phyloP scores from a whole-genome alignment of 2,329 filamentous ascomycete species.

The Sphaerulina musiva region DNA sequence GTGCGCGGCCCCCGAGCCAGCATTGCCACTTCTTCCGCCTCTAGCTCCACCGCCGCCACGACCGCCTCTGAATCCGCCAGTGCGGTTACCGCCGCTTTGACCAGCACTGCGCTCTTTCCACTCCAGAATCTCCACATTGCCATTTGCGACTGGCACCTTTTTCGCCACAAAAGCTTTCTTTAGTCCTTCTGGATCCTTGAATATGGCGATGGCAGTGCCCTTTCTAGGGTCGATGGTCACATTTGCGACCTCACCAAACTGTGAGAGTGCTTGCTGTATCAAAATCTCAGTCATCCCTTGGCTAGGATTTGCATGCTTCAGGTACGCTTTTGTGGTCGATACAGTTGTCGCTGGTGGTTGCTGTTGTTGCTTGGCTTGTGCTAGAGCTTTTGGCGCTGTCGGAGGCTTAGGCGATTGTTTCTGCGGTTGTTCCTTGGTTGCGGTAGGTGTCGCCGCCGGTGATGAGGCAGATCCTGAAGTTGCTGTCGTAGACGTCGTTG shows the following conservation, averaged over 20 bases:
- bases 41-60: constrained; percentile 15
- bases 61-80: constrained; percentile 18
- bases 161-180: constrained; percentile 75
- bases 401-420: constrained; percentile 19
- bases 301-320: constrained; percentile 63
- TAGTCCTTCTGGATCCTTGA: constrained; percentile 64
- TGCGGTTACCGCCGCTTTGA: constrained; percentile 13
- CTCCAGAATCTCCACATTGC: constrained; percentile 79
- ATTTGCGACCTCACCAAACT: constrained; percentile 66
- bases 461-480: constrained; percentile 10
- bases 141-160: constrained; percentile 74
- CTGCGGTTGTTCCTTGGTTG: constrained; percentile 33
- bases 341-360: constrained; percentile 29
- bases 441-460: constrained; percentile 21
- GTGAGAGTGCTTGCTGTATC: constrained; percentile 65
- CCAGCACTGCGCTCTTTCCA: constrained; percentile 52
- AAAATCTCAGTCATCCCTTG: constrained; percentile 83
- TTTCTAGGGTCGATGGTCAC: constrained; percentile 94
- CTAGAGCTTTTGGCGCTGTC: constrained; percentile 21
- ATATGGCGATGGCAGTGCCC: constrained; percentile 89
- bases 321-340: constrained; percentile 47
- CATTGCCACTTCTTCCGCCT: constrained; percentile 17
- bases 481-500: constrained; percentile 11
- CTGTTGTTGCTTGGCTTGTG: constrained; percentile 26
- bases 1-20: background rate